Conservation (phyloP, 1,284 basidiomycete species). For the Mycosarcoma maydis region DNA sequence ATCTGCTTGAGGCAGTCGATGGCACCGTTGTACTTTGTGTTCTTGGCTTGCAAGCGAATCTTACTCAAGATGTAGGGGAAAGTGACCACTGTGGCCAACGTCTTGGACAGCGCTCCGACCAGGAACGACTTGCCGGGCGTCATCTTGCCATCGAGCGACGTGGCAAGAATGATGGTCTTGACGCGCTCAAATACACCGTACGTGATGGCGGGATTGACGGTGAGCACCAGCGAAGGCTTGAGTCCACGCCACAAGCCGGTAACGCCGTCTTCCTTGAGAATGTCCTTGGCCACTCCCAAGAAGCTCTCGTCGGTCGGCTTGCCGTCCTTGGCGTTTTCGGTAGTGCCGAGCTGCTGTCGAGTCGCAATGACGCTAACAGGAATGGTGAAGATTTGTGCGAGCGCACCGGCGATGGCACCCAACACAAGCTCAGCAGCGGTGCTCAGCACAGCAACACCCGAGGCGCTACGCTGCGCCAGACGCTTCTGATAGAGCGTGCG, state of each 20-base stretch:
- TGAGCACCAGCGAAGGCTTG: conserved; percentile 89
- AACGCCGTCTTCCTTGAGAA: conserved; percentile 89
- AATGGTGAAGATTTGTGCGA: conserved; percentile 98
- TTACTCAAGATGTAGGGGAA: conserved; percentile 84
- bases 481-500: conserved; percentile 75
- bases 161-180: conserved; percentile 73
- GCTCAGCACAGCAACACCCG: conserved; percentile 44
- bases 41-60: conserved; percentile 87
- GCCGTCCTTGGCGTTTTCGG: conserved; percentile 43
- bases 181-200: conserved; percentile 91
- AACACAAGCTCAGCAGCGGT: conserved; percentile 73
- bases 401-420: conserved; percentile 89
- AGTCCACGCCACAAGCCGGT: conserved; percentile 93
- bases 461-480: conserved; percentile 42
- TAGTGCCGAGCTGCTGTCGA: conserved; percentile 77
- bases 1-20: conserved; percentile 80
- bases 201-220: conserved; percentile 94
- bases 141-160: conserved; percentile 74
- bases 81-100: conserved; percentile 78
- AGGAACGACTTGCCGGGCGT: conserved; percentile 83
- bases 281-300: conserved; percentile 81
- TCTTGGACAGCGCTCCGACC: conserved; percentile 93
- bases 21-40: conserved; percentile 74
- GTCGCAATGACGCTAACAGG: conserved; percentile 98
- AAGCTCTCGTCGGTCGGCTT: conserved; percentile 71